Percentiles rank a stretch among this genome's conserved stretches.
phyloP scores from a whole-genome alignment of 108 stramenopile species.

The Stephanodiscus minutulus region DNA sequence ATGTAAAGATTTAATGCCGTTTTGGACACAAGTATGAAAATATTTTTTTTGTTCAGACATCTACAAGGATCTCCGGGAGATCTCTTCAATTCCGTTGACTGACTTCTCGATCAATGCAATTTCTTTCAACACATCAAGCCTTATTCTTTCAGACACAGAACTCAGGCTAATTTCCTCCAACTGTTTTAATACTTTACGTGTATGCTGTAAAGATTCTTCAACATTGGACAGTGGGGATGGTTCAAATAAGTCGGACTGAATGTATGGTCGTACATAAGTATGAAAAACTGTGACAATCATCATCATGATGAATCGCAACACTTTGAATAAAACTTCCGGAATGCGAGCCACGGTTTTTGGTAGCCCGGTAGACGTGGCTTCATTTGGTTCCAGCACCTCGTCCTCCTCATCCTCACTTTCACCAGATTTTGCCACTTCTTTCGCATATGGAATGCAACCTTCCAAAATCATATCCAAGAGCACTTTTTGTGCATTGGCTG shows the following conservation, averaged over 20 bases:
- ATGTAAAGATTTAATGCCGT: too few species aligned
- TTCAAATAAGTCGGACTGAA: constrained; percentile 13
- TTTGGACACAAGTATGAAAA: too few species aligned
- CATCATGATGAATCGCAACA: constrained; percentile 13
- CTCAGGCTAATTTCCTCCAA: constrained; percentile 30
- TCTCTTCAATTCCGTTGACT: constrained; percentile 8
- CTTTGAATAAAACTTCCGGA: background rate
- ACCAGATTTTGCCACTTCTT: constrained; percentile 1
- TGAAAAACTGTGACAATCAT: constrained; percentile 15
- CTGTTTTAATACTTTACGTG: constrained; percentile 13
- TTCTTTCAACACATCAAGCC: background rate
- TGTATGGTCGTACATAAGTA: constrained; percentile 17
- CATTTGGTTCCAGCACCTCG: background rate
- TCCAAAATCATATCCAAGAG: constrained; percentile 26
- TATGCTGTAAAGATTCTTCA: constrained; percentile 11
- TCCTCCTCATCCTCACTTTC: constrained; percentile 22
- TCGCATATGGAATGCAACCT: constrained; percentile 24
- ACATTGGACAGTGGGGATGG: constrained; percentile 17
- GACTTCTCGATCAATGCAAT: constrained; percentile 6
- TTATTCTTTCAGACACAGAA: constrained; percentile 7
- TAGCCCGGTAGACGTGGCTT: background rate
- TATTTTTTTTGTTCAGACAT: too few species aligned
- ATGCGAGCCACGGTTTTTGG: background rate
- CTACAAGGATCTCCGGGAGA: background rate
- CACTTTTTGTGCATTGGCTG: constrained; percentile 23